Conservation (phyloP, 73 alveolate genomes). For the Paramecium sexaurelia region DNA sequence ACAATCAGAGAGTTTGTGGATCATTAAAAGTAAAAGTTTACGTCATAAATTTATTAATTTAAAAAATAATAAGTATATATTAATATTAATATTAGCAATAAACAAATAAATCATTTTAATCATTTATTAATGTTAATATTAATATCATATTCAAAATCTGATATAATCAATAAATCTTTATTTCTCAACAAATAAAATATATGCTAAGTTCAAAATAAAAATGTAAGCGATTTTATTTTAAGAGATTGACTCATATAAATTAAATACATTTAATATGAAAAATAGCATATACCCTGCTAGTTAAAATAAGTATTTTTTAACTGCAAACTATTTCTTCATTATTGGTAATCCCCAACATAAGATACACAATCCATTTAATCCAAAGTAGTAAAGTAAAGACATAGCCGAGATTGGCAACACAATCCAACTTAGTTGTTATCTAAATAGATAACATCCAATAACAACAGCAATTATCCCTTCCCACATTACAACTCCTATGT, state of each 20-base stretch:
- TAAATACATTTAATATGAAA: background rate
- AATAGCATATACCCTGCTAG: background rate
- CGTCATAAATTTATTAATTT: background rate
- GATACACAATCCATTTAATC: background rate
- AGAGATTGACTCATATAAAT: background rate
- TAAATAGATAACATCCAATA: background rate
- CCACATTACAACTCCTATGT: background rate
- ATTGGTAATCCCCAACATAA: background rate
- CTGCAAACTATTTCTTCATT: background rate
- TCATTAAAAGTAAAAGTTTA: background rate
- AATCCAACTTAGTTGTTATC: background rate
- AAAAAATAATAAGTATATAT: background rate
- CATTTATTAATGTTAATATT: background rate
- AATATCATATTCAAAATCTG: background rate
- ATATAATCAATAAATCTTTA: background rate
- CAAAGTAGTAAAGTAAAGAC: background rate
- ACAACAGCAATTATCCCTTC: slow-evolving; percentile 6
- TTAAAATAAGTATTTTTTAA: background rate
- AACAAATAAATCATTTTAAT: background rate
- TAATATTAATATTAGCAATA: background rate
- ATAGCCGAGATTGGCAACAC: background rate
- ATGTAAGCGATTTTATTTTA: background rate
- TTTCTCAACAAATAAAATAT: background rate
- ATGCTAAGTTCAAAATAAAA: background rate
- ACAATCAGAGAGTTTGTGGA: background rate